Evolutionary conservation across 176 grass and related monocot species (phyloP), one percentile per base, ranked within the genome.

Genomic region (Elymus sibiricus): DNA sequence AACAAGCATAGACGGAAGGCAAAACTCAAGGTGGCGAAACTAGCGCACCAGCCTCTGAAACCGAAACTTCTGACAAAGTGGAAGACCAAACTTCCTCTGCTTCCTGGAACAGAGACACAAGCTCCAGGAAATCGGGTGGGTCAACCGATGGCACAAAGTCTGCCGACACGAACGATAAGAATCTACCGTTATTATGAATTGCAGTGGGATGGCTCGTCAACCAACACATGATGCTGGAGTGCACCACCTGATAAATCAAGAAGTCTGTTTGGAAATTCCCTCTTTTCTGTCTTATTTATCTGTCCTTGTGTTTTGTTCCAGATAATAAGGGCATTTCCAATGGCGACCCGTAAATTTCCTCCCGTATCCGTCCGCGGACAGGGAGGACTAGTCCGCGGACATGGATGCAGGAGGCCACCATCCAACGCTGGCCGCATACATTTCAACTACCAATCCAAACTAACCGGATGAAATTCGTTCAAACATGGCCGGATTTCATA

Each of bases 251-350:
- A 82, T 78, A 86, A 86, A 27, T 29, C 25, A 63, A 61, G 39
- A 27, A 25, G 19, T 26, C 26, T 16, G 49, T 64, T 63, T 71
- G 17, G 35, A 1, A 3, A 35, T 16, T 53, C 49, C 7, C 42
- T 58, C 59, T 7, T 12, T 16, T 9, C 5, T 29, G 8, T 53
- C 61, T 46, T 83, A 13, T 47, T 47, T 47, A 15, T 15, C 13
- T 46, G 44, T 4, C 44, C n/a, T n/a, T 84, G 7, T 6, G 0
- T 72, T 17, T 24, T 46, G 68, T 28, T 61, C n/a, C 63, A 37
- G 22, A 77, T 77, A 86, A 83, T 80, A 84, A 74, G 67, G 79
- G n/a, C n/a, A n/a, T n/a, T n/a, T n/a, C n/a, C n/a, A n/a, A n/a
- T n/a, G n/a, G n/a, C n/a, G n/a, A n/a, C n/a, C n/a, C n/a, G n/a